Conservation (phyloP, 495 filamentous ascomycete genomes). For the Neurospora sp. region DNA sequence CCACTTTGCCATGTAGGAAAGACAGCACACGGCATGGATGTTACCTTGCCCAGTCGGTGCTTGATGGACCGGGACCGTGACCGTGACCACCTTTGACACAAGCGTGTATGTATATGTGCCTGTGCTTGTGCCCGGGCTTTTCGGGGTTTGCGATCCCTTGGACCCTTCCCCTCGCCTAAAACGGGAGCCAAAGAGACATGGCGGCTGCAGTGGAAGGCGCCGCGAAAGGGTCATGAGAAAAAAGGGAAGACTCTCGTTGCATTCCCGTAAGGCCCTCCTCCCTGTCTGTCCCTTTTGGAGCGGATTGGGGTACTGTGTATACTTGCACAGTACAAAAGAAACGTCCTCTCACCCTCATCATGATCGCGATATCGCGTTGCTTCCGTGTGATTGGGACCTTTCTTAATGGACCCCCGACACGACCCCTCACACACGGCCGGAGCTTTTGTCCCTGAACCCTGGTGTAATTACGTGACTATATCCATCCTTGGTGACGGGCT, state of each 20-base stretch:
- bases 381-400: neutral
- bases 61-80: neutral
- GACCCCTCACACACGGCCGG: neutral
- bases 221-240: neutral
- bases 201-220: neutral
- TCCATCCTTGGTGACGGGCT: neutral
- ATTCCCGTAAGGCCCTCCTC: neutral
- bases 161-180: neutral
- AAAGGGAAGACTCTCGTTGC: neutral
- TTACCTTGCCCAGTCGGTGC: neutral
- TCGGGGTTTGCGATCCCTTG: neutral
- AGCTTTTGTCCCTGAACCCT: neutral
- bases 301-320: neutral
- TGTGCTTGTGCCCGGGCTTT: neutral
- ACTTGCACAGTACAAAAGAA: neutral
- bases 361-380: neutral
- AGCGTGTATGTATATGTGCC: neutral
- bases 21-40: neutral
- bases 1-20: neutral
- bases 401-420: neutral
- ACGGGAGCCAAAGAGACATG: neutral
- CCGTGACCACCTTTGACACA: neutral
- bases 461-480: neutral
- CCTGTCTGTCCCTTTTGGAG: neutral
- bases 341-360: neutral